Evolutionary conservation across 1,284 basidiomycete species (phyloP).

Genomic region (Wallemia hederae): DNA sequence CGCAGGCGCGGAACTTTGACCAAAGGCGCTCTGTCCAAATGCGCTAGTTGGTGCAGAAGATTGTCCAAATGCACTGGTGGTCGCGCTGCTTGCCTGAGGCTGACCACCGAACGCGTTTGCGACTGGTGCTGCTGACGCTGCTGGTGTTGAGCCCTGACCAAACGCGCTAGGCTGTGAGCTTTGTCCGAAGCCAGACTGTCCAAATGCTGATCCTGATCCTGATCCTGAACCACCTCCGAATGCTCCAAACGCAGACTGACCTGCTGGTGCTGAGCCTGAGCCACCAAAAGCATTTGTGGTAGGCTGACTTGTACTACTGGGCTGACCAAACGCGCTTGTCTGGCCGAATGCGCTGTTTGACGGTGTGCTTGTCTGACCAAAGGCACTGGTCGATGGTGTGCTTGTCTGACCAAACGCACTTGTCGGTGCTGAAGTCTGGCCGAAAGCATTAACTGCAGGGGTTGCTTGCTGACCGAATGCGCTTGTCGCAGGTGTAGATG

Average conservation of each 20-base stretch:
- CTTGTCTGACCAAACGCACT: constrained; percentile 13
- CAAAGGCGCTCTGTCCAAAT: constrained; percentile 4
- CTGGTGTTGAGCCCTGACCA: constrained; percentile 3
- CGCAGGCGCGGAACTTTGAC: constrained; percentile 2
- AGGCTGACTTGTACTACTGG: neutral
- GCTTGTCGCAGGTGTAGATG: constrained; percentile 6
- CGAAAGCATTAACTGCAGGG: constrained; percentile 11
- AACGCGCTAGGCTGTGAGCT: constrained; percentile 7
- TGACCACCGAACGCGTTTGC: neutral
- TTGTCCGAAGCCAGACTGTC: constrained; percentile 1
- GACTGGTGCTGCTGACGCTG: neutral
- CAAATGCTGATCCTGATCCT: neutral
- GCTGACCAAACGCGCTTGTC: constrained; percentile 5
- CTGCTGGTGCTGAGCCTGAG: constrained; percentile 16
- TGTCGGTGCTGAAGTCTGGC: constrained; percentile 8
- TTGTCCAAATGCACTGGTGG: constrained; percentile 8
- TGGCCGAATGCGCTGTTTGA: constrained; percentile 5
- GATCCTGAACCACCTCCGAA: neutral
- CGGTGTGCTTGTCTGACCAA: constrained; percentile 4
- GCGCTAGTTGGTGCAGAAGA: constrained; percentile 3
- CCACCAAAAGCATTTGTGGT: constrained; percentile 2
- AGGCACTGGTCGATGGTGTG: constrained; percentile 2
- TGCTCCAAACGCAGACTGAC: constrained; percentile 12
- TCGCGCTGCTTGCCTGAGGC: neutral
- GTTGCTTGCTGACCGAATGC: constrained; percentile 5